Conservation (phyloP, 1,139 yeast species). For the Kurtzmaniella quercitrusa region DNA sequence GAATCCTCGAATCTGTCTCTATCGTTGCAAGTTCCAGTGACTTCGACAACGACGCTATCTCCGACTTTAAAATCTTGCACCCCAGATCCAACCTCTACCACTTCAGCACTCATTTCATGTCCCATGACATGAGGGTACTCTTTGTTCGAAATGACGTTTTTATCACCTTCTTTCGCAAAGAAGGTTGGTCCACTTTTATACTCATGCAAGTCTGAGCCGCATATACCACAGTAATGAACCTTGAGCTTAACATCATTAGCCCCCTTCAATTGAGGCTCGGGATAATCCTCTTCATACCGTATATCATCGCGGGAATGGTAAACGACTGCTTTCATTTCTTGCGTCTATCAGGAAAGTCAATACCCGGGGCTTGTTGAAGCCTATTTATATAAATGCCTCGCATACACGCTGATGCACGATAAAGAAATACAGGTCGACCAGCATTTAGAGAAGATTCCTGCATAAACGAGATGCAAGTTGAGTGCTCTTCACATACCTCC, state of each 20-base stretch:
- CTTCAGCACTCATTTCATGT: conserved; percentile 50
- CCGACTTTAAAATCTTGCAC: conserved; percentile 26
- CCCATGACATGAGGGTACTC: conserved; percentile 34
- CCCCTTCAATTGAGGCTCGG: conserved; percentile 40
- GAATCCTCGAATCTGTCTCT: conserved; percentile 23
- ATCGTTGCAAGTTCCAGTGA: conserved; percentile 50
- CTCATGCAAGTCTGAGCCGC: conserved; percentile 59
- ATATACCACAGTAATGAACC: conserved; percentile 53
- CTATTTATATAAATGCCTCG: not conserved
- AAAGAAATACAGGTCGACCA: not conserved
- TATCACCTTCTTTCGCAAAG: conserved; percentile 23
- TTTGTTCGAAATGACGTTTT: conserved; percentile 16
- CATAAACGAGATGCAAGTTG: not conserved
- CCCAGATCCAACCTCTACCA: conserved; percentile 24
- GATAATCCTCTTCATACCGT: conserved; percentile 35
- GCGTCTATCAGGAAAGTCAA: not conserved
- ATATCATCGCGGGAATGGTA: conserved; percentile 49
- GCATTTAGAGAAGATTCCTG: not conserved
- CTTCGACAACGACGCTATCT: conserved; percentile 46
- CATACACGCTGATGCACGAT: too few species aligned
- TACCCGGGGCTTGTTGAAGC: not conserved
- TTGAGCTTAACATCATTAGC: conserved; percentile 48
- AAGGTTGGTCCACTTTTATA: conserved; percentile 50
- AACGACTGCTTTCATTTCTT: conserved; percentile 49
- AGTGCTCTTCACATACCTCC: too few species aligned